Percentiles rank a stretch among this genome's conserved stretches.
phyloP scores from a whole-genome alignment of 2,329 filamentous ascomycete species.

The Albophoma yamanashiensis region DNA sequence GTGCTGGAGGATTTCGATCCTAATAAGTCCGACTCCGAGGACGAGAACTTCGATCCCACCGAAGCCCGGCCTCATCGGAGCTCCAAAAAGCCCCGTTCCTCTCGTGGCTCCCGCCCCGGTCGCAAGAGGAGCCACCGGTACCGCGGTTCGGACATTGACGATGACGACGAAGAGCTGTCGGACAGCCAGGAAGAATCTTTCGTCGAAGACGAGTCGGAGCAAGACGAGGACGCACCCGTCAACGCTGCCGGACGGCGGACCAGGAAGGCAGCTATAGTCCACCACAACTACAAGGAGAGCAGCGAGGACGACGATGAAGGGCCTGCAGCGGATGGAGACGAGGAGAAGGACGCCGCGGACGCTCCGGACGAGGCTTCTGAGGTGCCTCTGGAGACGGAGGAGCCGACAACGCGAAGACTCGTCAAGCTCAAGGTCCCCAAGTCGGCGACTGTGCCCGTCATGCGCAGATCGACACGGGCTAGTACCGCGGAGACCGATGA shows the following conservation, averaged over 20 bases:
- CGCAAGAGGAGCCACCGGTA: constrained; percentile 34
- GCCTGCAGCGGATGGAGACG: constrained; percentile 15
- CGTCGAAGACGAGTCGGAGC: constrained; percentile 26
- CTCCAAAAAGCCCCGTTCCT: constrained; percentile 30
- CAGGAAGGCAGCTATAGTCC: constrained; percentile 35
- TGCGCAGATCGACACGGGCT: constrained; percentile 40
- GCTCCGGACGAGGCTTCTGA: constrained; percentile 17
- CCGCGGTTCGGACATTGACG: constrained; percentile 50
- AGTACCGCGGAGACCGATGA: constrained; percentile 44
- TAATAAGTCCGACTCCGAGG: constrained; percentile 55
- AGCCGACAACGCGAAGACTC: constrained; percentile 22
- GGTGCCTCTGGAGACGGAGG: constrained; percentile 13
- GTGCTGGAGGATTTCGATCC: constrained; percentile 51
- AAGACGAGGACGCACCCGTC: constrained; percentile 29
- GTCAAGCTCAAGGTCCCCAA: constrained; percentile 34
- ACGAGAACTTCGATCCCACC: constrained; percentile 53
- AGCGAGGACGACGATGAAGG: constrained; percentile 22
- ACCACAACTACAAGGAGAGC: constrained; percentile 36
- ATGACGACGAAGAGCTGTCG: constrained; percentile 45
- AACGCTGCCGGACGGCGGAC: constrained; percentile 37
- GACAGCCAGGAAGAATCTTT: constrained; percentile 44
- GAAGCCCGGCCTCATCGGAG: constrained; percentile 31
- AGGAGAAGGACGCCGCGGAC: constrained; percentile 14
- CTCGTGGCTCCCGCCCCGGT: constrained; percentile 20
- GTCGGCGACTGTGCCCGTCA: constrained; percentile 13